Evolutionary conservation across 331 rosid genomes (phyloP), one percentile per base, ranked within the genome.

Genomic region (Ulmus americana): DNA sequence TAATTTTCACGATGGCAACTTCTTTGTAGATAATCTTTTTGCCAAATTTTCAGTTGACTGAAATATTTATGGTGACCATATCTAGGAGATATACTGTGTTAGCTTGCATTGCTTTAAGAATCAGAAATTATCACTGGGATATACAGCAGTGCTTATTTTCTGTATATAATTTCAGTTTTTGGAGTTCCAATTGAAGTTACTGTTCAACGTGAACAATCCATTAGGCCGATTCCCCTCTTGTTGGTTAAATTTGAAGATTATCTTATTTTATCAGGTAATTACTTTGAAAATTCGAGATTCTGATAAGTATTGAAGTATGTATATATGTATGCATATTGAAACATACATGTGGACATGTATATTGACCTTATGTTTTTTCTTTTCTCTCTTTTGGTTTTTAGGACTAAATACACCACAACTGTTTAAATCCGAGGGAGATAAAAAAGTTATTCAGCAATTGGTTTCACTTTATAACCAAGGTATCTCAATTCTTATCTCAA

Each of bases 401-500:
- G 99, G 99, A 43, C 78, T 94, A 62, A 94, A 82, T 71, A 77
- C 82, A 47, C 95, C 86, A 20, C 10, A 74, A 63, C 83, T 90
- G 50, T 94, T 94, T 51, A 94, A 94, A 74, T 84, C 83, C 28
- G 95, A 85, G 64, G 99, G 97, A 70, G 86, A 90, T 61, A 87
- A 76, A 81, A 90, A 77, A 70, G 91, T 73, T 64, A 83, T 89
- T 74, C 99, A 81, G 57, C 91, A 87, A 65, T 65, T 94, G 82
- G 91, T 94, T 79, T 78, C 91, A 65, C 60, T 87, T 44, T 94
- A 83, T 76, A 94, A 94, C 82, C 90, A 87, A 82, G 95, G 99
- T 94, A 82, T 44, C 45, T 59, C 7, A 39, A 58, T 12, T n/a
- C 47, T 16, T 61, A 12, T 45, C 41, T 38, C 44, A 8, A n/a